Conservation (phyloP, 805 yeast genomes). For the Isabelozyma heimii region DNA sequence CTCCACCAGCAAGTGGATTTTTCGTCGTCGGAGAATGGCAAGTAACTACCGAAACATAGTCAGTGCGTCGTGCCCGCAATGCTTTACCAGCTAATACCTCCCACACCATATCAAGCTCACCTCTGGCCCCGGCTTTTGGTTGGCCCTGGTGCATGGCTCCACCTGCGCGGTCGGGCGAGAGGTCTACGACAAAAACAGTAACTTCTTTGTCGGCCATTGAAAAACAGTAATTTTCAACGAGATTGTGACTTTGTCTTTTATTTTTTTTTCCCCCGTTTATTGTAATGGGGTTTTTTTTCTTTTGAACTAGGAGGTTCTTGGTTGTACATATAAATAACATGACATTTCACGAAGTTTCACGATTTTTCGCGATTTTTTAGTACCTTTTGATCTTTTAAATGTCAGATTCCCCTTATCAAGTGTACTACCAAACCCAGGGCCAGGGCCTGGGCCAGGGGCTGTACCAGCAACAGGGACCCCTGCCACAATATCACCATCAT, state of each 20-base stretch:
- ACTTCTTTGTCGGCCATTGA: conserved; percentile 37
- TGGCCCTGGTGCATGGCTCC: conserved; percentile 1
- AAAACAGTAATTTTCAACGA: neutral
- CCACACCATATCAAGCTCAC: conserved; percentile 30
- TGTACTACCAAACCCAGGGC: neutral
- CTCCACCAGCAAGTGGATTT: conserved; percentile 10
- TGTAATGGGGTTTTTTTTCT: too few relatives aligned
- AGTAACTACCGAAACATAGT: conserved; percentile 31
- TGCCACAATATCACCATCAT: too few relatives aligned
- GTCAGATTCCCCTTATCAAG: neutral
- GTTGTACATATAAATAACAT: too few relatives aligned
- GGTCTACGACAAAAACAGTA: conserved; percentile 51
- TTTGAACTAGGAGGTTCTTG: too few relatives aligned
- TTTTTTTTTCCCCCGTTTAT: neutral
- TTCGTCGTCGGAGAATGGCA: conserved; percentile 19
- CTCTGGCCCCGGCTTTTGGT: conserved; percentile 7
- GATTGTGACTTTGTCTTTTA: neutral
- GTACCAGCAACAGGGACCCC: neutral
- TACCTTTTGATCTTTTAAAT: neutral
- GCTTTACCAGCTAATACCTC: conserved; percentile 30
- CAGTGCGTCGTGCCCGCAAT: conserved; percentile 35
- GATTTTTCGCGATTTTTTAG: neutral
- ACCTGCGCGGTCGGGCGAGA: conserved; percentile 41
- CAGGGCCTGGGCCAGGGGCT: neutral
- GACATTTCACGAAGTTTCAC: too few relatives aligned